Percentiles rank a stretch among this genome's conserved stretches.
These are phyloP conservation scores for Physcomitrellopsis africana DNA, from an alignment of 225 moss, liverwort and hornwort species.

Conservation along the genomic window DNA sequence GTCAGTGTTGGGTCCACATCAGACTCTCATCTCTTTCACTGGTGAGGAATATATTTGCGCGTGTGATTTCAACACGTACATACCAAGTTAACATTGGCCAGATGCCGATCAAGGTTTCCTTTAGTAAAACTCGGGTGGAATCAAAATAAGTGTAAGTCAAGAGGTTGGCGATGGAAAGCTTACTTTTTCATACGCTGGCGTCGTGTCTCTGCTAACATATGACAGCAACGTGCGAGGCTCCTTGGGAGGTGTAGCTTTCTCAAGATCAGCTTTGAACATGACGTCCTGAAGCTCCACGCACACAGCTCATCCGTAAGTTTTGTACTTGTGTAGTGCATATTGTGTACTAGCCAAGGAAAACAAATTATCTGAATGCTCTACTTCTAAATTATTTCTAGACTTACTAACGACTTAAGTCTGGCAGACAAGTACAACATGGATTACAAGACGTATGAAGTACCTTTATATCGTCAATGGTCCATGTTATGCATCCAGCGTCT, in stretches of 20 bases:
- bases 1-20: no score
- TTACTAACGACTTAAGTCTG: no score
- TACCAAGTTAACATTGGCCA: no score
- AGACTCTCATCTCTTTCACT: no score
- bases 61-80: no score
- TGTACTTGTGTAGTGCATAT: neutral
- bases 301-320: neutral
- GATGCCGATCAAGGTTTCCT: no score
- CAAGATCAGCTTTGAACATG: conserved; percentile 29
- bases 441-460: conserved; percentile 26
- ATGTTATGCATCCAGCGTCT: conserved; percentile 66
- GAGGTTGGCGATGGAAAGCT: fast-evolving
- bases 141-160: neutral
- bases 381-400: no score
- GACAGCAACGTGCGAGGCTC: conserved; percentile 12
- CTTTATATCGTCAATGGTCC: conserved; percentile 64
- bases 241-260: conserved; percentile 30
- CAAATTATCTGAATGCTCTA: no score
- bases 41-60: no score
- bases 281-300: conserved; percentile 28
- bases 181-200: conserved; percentile 39
- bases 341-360: no score
- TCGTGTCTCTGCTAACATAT: conserved; percentile 28
- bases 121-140: neutral
- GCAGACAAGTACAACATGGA: no score